A percentile compares a stretch with the other conserved stretches of the same genome.
These are phyloP conservation scores for Globisporangium spiculum DNA, from an alignment of 352 stramenopile genomes.

Conservation along the genomic window DNA sequence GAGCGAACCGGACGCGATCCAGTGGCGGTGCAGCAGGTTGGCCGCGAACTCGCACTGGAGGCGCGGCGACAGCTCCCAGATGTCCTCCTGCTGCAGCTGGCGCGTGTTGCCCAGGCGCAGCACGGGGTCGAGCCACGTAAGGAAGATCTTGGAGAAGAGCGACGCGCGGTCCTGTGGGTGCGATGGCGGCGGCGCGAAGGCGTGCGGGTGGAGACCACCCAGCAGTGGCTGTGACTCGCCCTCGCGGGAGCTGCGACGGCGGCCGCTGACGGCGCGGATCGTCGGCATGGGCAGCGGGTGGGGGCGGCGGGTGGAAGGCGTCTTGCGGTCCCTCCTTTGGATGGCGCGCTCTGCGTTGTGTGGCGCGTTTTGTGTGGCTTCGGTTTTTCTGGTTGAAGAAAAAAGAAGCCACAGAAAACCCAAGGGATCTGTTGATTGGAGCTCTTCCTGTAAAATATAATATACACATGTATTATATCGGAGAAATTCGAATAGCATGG, in stretches of 20 bases:
- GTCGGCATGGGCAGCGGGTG: no score
- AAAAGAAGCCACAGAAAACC: neutral
- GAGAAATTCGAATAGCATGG: neutral
- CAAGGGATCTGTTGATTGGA: neutral
- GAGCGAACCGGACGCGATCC: slow-evolving; percentile 55
- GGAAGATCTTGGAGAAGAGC: slow-evolving; percentile 34
- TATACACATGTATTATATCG: neutral
- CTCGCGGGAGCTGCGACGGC: slow-evolving; percentile 1
- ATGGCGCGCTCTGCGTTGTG: neutral
- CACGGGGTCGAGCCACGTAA: slow-evolving; percentile 49
- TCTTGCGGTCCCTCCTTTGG: neutral
- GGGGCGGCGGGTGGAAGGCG: neutral
- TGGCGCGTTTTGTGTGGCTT: neutral
- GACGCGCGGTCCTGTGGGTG: slow-evolving; percentile 46
- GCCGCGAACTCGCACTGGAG: slow-evolving; percentile 43
- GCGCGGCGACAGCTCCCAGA: slow-evolving; percentile 50
- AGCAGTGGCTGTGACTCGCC: slow-evolving; percentile 34
- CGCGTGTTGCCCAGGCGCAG: slow-evolving; percentile 35
- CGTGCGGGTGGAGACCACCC: neutral
- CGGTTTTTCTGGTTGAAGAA: slow-evolving; percentile 1
- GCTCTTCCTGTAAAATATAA: neutral
- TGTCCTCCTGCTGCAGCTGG: slow-evolving; percentile 35
- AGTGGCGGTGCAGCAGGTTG: slow-evolving; percentile 52
- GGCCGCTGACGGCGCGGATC: slow-evolving; percentile 3
- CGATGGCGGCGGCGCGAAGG: slow-evolving; percentile 19